These are phyloP conservation scores for Pseudonitzschia multistriata DNA, from an alignment of 108 stramenopile genomes.

Conservation along the genomic window DNA sequence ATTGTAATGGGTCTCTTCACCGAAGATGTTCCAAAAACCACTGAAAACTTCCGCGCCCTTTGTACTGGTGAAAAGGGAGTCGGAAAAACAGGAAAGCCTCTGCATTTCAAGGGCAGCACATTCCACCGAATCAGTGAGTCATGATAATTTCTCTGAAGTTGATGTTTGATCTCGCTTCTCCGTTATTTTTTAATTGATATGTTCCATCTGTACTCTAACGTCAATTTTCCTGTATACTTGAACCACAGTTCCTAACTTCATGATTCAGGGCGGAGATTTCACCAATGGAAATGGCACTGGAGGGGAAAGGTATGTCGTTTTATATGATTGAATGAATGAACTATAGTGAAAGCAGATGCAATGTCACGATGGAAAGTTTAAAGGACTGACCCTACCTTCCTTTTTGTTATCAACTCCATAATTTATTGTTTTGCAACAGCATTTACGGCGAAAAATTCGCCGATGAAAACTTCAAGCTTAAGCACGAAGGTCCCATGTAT, in stretches of 20 bases:
- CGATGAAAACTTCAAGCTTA: constrained; percentile 90
- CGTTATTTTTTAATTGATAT: neutral
- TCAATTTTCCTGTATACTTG: neutral
- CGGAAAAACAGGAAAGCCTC: constrained; percentile 76
- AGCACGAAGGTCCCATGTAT: constrained; percentile 84
- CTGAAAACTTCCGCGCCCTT: constrained; percentile 56
- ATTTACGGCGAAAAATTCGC: constrained; percentile 86
- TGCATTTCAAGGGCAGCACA: constrained; percentile 84
- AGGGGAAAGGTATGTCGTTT: constrained; percentile 38
- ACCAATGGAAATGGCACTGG: constrained; percentile 62
- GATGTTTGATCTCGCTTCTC: constrained; percentile 29
- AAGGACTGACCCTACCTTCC: neutral
- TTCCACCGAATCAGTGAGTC: constrained; percentile 84
- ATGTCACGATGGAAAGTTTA: neutral
- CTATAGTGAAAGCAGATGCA: neutral
- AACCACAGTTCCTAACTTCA: constrained; percentile 54
- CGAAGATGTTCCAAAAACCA: constrained; percentile 91
- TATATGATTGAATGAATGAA: neutral
- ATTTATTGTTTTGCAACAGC: constrained; percentile 8
- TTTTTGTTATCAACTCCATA: neutral
- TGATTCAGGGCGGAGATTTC: constrained; percentile 77
- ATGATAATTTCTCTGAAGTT: neutral
- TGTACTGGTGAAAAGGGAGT: constrained; percentile 91
- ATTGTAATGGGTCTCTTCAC: constrained; percentile 91
- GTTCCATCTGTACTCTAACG: neutral